Conservation (phyloP, 768 basidiomycete genomes). For the Antrodiella citrinella region DNA sequence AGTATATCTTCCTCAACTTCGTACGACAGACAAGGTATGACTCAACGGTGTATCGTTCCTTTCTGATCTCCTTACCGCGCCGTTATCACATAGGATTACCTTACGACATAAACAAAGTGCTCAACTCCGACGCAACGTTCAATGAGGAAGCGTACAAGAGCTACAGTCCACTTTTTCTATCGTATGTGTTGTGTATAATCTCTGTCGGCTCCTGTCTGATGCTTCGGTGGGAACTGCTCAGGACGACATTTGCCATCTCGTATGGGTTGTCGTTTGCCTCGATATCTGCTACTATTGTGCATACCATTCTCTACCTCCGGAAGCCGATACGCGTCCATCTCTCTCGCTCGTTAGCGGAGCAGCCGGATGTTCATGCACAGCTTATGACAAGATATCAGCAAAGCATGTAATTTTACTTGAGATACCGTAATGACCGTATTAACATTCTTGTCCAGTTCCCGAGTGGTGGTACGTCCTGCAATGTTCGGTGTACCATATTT, state of each 20-base stretch:
- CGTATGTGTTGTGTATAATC: constrained; percentile 19
- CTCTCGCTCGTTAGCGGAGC: constrained; percentile 34
- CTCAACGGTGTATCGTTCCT: too few relatives aligned
- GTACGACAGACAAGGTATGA: constrained; percentile 31
- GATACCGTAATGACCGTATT: not conserved
- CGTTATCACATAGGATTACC: constrained; percentile 3
- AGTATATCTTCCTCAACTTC: constrained; percentile 21
- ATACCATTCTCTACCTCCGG: constrained; percentile 35
- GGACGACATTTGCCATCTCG: constrained; percentile 30
- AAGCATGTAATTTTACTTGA: constrained; percentile 5
- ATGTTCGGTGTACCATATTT: not conserved
- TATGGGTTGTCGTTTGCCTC: constrained; percentile 37
- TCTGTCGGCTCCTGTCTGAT: not conserved
- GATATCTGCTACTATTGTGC: constrained; percentile 39
- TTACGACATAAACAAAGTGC: constrained; percentile 34
- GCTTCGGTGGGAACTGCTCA: constrained; percentile 27
- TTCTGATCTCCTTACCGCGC: not conserved
- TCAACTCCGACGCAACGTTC: constrained; percentile 28
- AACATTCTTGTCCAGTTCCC: constrained; percentile 31
- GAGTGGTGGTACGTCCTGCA: constrained; percentile 34
- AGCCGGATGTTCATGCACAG: constrained; percentile 41
- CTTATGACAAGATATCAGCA: constrained; percentile 30
- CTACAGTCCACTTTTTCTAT: constrained; percentile 39
- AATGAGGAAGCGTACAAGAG: constrained; percentile 29
- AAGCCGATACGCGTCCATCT: constrained; percentile 33